phyloP scores from a whole-genome alignment of 495 filamentous ascomycete genomes.

The Acidiella bohemica region DNA sequence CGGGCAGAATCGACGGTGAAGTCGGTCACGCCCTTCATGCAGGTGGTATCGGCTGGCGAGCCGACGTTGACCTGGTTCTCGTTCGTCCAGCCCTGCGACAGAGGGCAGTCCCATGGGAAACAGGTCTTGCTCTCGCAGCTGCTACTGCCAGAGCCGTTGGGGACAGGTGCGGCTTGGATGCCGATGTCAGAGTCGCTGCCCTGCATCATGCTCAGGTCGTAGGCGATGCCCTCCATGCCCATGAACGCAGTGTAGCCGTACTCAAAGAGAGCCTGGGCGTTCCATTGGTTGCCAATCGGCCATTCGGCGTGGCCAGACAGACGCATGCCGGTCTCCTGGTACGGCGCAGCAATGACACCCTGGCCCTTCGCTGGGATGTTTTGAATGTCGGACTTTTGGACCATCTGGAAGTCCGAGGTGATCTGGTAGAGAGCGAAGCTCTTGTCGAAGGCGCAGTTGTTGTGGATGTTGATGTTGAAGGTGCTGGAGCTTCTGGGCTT shows the following conservation, averaged over 20 bases:
- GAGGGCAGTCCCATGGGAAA: slow-evolving; percentile 4
- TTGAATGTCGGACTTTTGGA: not conserved
- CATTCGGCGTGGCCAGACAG: slow-evolving; percentile 11
- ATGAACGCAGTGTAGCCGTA: slow-evolving; percentile 9
- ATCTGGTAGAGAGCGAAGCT: slow-evolving; percentile 13
- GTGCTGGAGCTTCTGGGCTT: too few species aligned
- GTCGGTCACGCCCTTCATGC: slow-evolving; percentile 8
- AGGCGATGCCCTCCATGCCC: slow-evolving; percentile 4
- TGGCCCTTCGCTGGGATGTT: not conserved
- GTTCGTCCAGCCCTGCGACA: slow-evolving; percentile 9
- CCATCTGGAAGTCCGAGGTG: slow-evolving; percentile 9
- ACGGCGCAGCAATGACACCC: slow-evolving; percentile 8
- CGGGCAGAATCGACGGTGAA: slow-evolving; percentile 13
- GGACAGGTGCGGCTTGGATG: slow-evolving; percentile 3
- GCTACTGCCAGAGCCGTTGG: not conserved
- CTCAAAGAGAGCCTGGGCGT: slow-evolving; percentile 12
- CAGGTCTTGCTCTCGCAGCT: slow-evolving; percentile 5
- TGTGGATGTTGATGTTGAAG: slow-evolving; percentile 13
- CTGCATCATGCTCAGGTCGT: slow-evolving; percentile 13
- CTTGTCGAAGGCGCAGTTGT: slow-evolving; percentile 11
- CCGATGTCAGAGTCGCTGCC: slow-evolving; percentile 2
- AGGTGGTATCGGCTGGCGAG: slow-evolving; percentile 13
- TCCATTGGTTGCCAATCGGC: slow-evolving; percentile 10
- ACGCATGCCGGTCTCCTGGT: slow-evolving; percentile 7
- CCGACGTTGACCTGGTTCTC: slow-evolving; percentile 3